Evolutionary conservation across 202 grass and related monocot genomes (phyloP), one percentile per base, ranked within the genome.

Genomic region (Cymbopogon flexuosus): DNA sequence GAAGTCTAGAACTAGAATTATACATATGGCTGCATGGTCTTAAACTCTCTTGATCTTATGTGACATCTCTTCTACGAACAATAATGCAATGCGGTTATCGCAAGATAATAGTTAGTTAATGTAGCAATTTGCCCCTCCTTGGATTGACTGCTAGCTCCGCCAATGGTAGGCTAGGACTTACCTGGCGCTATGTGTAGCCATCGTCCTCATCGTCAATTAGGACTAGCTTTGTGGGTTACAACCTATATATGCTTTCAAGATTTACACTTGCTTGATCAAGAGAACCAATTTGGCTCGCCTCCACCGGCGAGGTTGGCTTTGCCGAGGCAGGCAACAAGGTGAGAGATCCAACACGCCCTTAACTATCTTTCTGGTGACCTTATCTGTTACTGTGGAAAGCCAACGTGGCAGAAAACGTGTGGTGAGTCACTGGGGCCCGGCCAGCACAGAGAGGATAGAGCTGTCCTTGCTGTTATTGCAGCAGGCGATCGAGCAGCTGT

Each of bases 381-480:
- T 54, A 75, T 46, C 68, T 40, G 10, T 62, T 79, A 79, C 79
- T 70, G 70, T 68, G 42, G 39, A 54, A 79, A 57, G 36, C 60
- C 81, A 87, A 90, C 77, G 89, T 88, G 94, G 84, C 89, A 77
- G 83, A 75, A 35, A 79, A 67, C 84, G 79, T 82, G 75, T 65
- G 70, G 87, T 39, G 83, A 80, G 71, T 62, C 65, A 63, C 18
- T 66, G 77, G 83, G 54, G 31, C 81, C 70, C 11, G 36, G 33
- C 12, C 11, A 80, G 78, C 71, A 68, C 83, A 87, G 82, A 65
- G 75, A 76, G 82, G 86, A 85, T 86, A 73, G 70, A 79, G 83
- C 68, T 90, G 81, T 83, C 54, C 78, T 73, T 79, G 77, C 60
- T 67, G 31, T 66, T 73, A 85, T 78, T 80, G 52, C 66, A 58